Evolutionary conservation across 306 rosid genomes (phyloP), one percentile per base, ranked within the genome.

Genomic region (Prunus kanzakura): DNA sequence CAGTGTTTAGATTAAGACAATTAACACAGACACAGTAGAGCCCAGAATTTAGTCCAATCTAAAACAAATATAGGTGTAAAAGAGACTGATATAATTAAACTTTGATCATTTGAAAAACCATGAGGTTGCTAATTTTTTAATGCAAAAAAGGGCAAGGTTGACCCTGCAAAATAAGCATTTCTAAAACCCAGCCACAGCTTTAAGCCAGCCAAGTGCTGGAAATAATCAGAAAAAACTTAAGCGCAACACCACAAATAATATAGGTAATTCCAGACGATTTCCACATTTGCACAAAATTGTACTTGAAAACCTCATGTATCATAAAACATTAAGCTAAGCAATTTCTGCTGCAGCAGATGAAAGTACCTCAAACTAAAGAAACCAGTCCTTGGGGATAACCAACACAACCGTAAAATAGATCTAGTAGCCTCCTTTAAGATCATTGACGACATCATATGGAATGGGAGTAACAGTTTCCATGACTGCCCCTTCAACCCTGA

Each of bases 381-480:
- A 25, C 19, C n/a, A 27, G 54, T 61, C 75, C 69, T 30, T 51
- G 74, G 11, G 32, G 20, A 0, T 67, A 46, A 45, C 68, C 41
- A 35, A 79, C 49, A 69, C 41, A 22, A 68, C 61, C 22, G 19
- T 2, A 69, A 29, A 63, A 11, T 5, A 67, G 7, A 50, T 72
- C 87, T 92, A 95, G 67, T 95, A 95, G 2, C 99, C 99, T 0
- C 99, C 99, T 72, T 95, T 95, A n/a, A 95, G 93, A 63, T 95
- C 99, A 13, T 95, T 95, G 75, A 95, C 99, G 0, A 95, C 99
- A 82, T 95, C 97, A 7, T 95, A 95, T 0, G 99, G 99, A 82
- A 95, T 95, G 47, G 99, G 97, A 19, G 99, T 95, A 3, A 95
- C 99, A 0, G 99, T 95, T 78, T 95, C 99, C 83, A 95, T 49